These are phyloP conservation scores for Pseudopithomyces chartarum DNA, from an alignment of 2,329 filamentous ascomycete species.

Conservation along the genomic window DNA sequence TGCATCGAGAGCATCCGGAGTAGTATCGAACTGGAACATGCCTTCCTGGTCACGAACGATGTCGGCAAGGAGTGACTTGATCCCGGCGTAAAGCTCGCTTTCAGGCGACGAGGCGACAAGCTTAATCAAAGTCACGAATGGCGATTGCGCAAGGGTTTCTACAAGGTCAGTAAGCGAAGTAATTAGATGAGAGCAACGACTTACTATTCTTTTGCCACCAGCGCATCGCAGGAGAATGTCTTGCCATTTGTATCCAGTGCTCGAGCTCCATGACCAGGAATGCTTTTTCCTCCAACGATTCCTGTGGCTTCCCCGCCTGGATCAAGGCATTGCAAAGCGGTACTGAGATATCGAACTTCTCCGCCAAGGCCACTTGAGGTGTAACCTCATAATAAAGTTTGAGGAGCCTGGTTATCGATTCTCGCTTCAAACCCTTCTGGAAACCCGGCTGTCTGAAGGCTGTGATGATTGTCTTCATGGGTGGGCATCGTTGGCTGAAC, in stretches of 20 bases:
- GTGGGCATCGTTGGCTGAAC: constrained; percentile 78
- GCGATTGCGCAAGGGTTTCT: constrained; percentile 66
- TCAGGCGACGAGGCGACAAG: constrained; percentile 58
- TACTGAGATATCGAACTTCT: constrained; percentile 86
- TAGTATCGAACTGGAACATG: constrained; percentile 60
- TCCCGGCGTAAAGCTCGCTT: constrained; percentile 56
- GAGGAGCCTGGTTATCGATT: constrained; percentile 78
- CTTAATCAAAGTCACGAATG: constrained; percentile 72
- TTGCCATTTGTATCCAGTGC: constrained; percentile 79
- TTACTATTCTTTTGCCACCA: constrained; percentile 80
- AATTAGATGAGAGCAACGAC: constrained; percentile 7
- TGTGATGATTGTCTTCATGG: constrained; percentile 78
- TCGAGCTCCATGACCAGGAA: constrained; percentile 76
- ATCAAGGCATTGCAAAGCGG: constrained; percentile 72
- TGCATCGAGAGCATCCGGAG: constrained; percentile 47
- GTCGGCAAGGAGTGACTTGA: constrained; percentile 62
- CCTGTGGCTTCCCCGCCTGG: constrained; percentile 55
- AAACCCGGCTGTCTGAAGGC: constrained; percentile 73
- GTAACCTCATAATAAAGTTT: constrained; percentile 83
- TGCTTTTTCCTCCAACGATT: constrained; percentile 53
- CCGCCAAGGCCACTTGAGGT: constrained; percentile 77
- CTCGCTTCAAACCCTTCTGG: constrained; percentile 71
- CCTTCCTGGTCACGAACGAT: constrained; percentile 67
- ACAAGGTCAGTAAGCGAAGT: constrained; percentile 22
- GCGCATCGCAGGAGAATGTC: constrained; percentile 79